Evolutionary conservation across 2,329 filamentous ascomycete species (phyloP), one percentile per base, ranked within the genome.

Genomic region (Hymenoscyphus albidus): DNA sequence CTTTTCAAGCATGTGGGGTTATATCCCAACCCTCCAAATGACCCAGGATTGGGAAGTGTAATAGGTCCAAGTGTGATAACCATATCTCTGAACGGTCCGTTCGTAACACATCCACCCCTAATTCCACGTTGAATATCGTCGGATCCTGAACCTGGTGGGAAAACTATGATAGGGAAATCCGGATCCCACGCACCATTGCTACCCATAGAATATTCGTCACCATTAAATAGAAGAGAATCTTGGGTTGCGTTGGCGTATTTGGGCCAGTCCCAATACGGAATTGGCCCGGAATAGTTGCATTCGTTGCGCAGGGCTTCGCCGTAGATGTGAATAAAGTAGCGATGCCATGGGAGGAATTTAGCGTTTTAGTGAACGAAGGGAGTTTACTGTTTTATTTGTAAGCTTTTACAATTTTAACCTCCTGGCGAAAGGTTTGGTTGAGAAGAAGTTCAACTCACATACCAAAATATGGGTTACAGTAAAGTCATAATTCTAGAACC

Each of bases 171-270:
- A 2, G 68, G 67, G 56, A 75, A 69, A 5, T n/a, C n/a, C n/a
- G 70, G 61, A 2, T 70, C 66, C 58, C 71, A 75, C 1, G 64
- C 73, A 35, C 82, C 82, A 65, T 84, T 79, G 40, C 81, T 80
- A 39, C 79, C 78, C 77, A 84, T 74, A 10, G 62, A 64, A 32
- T 61, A 64, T 5, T 18, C 78, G 69, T 79, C 81, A 40, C 83
- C 84, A 67, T 84, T 82, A 68, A 86, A 84, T 58, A 85, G 70
- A 14, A 82, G 80, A 0, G 82, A 83, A 65, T 84, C 78, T 3
- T 76, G 68, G 3, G 80, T 77, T 73, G 80, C 81, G 55, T 77
- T 76, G 3, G 78, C 78, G 3, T 42, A 63, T 51, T 58, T 58
- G 7, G 55, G 56, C 80, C 82, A 85, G 71, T 84, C 80, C 76